phyloP scores from a whole-genome alignment of 2,329 filamentous ascomycete species.

The Gaeumannomyces sp. region DNA sequence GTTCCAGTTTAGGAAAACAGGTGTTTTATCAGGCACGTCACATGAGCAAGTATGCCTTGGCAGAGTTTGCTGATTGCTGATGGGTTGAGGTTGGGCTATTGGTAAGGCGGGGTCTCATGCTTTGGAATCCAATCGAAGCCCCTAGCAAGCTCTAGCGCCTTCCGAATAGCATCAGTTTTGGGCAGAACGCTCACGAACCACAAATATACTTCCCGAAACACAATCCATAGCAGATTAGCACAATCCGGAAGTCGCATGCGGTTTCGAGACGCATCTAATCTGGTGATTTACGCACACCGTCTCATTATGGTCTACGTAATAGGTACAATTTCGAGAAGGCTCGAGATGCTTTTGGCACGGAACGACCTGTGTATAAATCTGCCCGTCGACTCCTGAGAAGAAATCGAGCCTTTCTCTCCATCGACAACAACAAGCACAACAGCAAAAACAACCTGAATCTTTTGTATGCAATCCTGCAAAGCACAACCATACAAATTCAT shows the following conservation, averaged over 20 bases:
- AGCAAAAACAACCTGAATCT: background rate
- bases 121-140: constrained; percentile 1
- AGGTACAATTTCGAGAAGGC: background rate
- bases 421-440: background rate
- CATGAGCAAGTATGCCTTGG: background rate
- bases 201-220: background rate
- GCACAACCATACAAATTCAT: background rate
- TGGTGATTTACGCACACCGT: background rate
- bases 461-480: background rate
- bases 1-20: too few species aligned
- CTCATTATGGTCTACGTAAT: background rate
- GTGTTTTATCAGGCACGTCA: background rate
- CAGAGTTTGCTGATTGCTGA: background rate
- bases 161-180: background rate
- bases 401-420: background rate
- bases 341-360: background rate
- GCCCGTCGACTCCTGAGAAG: background rate
- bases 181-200: background rate
- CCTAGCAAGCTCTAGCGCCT: background rate
- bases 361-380: background rate
- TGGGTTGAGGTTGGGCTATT: background rate
- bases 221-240: background rate
- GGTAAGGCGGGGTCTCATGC: too few species aligned
- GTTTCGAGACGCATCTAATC: background rate
- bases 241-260: background rate